Evolutionary conservation across 768 basidiomycete genomes (phyloP).

Genomic region (Tylopilus plumbeoviolaceoides): DNA sequence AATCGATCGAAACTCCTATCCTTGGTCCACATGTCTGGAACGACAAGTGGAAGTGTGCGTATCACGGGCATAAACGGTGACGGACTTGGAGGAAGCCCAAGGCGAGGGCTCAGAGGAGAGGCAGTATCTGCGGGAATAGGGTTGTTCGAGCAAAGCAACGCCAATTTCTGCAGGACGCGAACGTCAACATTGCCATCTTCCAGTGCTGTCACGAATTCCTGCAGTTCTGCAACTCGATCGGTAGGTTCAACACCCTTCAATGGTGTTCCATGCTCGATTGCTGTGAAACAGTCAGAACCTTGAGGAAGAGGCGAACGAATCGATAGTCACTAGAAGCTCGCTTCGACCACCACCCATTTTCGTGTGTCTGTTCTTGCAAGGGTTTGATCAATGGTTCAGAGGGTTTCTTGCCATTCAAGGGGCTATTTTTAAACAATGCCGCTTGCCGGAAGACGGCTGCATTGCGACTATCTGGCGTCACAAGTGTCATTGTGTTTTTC

Average conservation of each 20-base stretch:
- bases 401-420: conserved; percentile 48
- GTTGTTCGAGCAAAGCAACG: conserved; percentile 58
- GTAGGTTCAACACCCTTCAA: conserved; percentile 35
- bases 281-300: conserved; percentile 18
- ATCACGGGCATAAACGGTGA: conserved; percentile 48
- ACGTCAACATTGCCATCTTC: conserved; percentile 50
- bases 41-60: conserved; percentile 37
- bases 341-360: conserved; percentile 84
- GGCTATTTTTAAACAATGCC: conserved; percentile 79
- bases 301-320: neutral
- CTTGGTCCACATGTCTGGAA: conserved; percentile 66
- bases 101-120: conserved; percentile 52
- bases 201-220: conserved; percentile 50
- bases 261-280: conserved; percentile 45
- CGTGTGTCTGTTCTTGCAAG: conserved; percentile 60
- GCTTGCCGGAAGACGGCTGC: conserved; percentile 66
- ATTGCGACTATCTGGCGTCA: conserved; percentile 62
- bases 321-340: conserved; percentile 58
- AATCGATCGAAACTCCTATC: conserved; percentile 67
- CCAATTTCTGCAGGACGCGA: conserved; percentile 59
- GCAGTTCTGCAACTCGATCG: conserved; percentile 48
- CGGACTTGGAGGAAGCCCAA: conserved; percentile 50
- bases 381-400: conserved; percentile 64
- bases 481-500: conserved; percentile 38
- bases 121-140: conserved; percentile 40